Conservation (phyloP, 2,329 filamentous ascomycete genomes). For the Magnaporthiopsis rhizophila region DNA sequence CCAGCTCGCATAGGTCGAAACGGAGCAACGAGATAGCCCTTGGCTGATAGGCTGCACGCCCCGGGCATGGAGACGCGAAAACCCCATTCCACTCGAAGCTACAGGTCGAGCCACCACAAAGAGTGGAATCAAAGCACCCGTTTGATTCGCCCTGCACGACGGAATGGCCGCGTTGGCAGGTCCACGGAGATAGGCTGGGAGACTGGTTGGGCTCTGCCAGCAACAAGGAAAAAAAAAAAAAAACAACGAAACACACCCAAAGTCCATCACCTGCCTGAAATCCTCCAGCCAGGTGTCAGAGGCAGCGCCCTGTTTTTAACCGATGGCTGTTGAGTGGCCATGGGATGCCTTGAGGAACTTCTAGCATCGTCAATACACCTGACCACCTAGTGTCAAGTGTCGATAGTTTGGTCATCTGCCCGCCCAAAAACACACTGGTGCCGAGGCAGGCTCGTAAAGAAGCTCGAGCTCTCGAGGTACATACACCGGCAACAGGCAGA, state of each 20-base stretch:
- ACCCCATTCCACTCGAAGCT: not conserved
- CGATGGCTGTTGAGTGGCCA: not conserved
- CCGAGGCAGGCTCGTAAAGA: not conserved
- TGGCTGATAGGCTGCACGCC: not conserved
- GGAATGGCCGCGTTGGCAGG: not conserved
- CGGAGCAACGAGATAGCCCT: not conserved
- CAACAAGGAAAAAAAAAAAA: too few species aligned
- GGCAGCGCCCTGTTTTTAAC: not conserved
- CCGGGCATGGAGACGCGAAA: not conserved
- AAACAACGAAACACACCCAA: not conserved
- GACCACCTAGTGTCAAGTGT: not conserved
- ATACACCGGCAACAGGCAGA: not conserved
- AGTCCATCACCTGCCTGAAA: not conserved
- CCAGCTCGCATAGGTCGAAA: not conserved
- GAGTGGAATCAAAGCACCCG: not conserved
- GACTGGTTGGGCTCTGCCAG: not conserved
- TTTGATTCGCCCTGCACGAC: not conserved
- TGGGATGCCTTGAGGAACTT: not conserved
- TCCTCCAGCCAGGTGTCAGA: not conserved
- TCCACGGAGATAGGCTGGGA: not conserved
- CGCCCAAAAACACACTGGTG: not conserved
- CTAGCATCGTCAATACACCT: not conserved
- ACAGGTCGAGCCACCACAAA: not conserved
- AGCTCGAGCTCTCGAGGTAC: not conserved
- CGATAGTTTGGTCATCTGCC: not conserved